phyloP scores from a whole-genome alignment of 768 basidiomycete genomes.

The Tricholoma saponaceum region DNA sequence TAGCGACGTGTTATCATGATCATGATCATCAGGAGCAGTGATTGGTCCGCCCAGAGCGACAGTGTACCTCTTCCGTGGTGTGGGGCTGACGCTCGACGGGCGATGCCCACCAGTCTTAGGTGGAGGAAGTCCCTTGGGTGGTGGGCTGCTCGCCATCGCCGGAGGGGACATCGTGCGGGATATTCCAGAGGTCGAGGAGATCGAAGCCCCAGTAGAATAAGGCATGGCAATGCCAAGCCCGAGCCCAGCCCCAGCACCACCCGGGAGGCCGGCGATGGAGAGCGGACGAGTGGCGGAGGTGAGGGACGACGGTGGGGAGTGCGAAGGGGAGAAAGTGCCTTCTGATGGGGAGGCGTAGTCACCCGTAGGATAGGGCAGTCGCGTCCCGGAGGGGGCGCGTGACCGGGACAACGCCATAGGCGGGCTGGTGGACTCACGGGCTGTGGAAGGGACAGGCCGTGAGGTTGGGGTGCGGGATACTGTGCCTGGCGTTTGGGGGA shows the following conservation, averaged over 20 bases:
- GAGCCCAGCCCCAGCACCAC: conserved; percentile 10
- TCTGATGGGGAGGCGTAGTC: conserved; percentile 73
- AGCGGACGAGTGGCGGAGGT: conserved; percentile 46
- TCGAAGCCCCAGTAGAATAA: conserved; percentile 23
- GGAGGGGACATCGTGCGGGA: conserved; percentile 16
- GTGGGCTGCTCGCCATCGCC: conserved; percentile 12
- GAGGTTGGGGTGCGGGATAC: conserved; percentile 25
- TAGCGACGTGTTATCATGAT: conserved; percentile 16
- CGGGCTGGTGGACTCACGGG: conserved; percentile 61
- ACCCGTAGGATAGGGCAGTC: conserved; percentile 79
- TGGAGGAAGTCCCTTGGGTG: conserved; percentile 33
- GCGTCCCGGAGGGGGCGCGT: conserved; percentile 35
- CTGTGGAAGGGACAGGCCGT: conserved; percentile 40
- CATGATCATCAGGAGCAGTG: conserved; percentile 32
- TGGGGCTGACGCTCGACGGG: conserved; percentile 59
- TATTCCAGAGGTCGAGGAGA: conserved; percentile 15
- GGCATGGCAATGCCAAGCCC: conserved; percentile 19
- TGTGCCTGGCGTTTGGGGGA: conserved; percentile 14
- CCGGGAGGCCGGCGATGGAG: conserved; percentile 40
- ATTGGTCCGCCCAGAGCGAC: conserved; percentile 80
- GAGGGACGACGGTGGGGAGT: conserved; percentile 50
- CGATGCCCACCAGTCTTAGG: conserved; percentile 37
- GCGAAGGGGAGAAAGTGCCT: conserved; percentile 36
- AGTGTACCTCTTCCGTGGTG: conserved; percentile 82
- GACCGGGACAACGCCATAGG: conserved; percentile 49